Evolutionary conservation across 345 rosid genomes (phyloP).

Genomic region (Ceriops decandra): DNA sequence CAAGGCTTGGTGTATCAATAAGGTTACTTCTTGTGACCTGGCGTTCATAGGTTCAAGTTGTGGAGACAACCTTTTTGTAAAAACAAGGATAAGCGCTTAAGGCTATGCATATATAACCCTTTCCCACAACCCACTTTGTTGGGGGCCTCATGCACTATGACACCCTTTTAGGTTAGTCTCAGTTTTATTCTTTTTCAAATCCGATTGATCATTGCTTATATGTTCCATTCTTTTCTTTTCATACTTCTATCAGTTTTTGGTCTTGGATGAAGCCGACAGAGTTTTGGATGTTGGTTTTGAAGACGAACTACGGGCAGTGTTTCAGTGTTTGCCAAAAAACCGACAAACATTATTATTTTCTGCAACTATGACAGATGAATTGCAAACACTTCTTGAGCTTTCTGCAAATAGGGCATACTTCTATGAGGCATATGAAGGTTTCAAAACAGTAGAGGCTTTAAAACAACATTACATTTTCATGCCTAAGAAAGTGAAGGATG

Average conservation of each 20-base stretch:
- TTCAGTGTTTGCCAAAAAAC: conserved; percentile 65
- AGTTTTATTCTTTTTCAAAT: too few relatives aligned
- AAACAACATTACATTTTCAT: conserved; percentile 69
- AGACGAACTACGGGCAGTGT: conserved; percentile 67
- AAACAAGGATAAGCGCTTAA: too few relatives aligned
- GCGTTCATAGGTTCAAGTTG: too few relatives aligned
- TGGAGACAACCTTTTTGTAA: too few relatives aligned
- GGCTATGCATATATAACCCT: too few relatives aligned
- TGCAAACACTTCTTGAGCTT: conserved; percentile 63
- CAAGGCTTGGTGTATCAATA: too few relatives aligned
- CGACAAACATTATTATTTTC: conserved; percentile 88
- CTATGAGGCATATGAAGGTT: conserved; percentile 93
- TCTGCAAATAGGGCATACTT: conserved; percentile 87
- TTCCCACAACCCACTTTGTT: too few relatives aligned
- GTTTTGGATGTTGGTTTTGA: conserved; percentile 95
- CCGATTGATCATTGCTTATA: too few relatives aligned
- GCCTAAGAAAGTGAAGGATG: conserved; percentile 78
- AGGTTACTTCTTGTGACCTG: too few relatives aligned
- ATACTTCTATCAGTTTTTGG: conserved; percentile 53
- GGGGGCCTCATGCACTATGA: too few relatives aligned
- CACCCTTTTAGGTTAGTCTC: too few relatives aligned
- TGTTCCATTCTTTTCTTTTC: conserved; percentile 1
- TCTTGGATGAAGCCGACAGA: conserved; percentile 96
- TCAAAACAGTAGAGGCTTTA: conserved; percentile 84
- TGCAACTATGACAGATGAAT: conserved; percentile 85